These are phyloP conservation scores for Pseudogymnoascus sp. DNA, from an alignment of 2,329 filamentous ascomycete species.

Conservation along the genomic window DNA sequence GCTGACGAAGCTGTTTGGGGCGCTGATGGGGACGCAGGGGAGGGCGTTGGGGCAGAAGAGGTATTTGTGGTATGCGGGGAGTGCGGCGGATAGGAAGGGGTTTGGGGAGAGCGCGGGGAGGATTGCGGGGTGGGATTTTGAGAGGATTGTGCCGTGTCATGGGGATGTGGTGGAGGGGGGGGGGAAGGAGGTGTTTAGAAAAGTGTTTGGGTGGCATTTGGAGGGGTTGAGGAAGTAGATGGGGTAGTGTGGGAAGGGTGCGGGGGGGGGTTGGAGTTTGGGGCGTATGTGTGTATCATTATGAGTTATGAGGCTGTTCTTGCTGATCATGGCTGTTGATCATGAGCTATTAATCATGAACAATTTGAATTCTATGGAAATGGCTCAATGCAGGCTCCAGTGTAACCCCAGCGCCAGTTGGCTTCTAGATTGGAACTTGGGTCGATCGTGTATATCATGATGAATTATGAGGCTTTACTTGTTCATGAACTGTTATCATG, in stretches of 20 bases:
- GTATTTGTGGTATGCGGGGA: conserved; percentile 70
- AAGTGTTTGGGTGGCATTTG: conserved; percentile 79
- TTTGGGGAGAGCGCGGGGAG: conserved; percentile 61
- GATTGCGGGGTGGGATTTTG: conserved; percentile 77
- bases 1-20: conserved; percentile 47
- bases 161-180: conserved; percentile 73
- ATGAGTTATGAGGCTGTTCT: not conserved
- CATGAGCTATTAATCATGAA: not conserved
- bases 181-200: conserved; percentile 67
- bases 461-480: not conserved
- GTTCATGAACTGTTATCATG: not conserved
- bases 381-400: not conserved
- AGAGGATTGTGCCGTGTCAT: conserved; percentile 81
- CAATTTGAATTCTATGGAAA: not conserved
- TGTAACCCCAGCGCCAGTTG: not conserved
- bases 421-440: not conserved
- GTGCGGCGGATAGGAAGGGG: conserved; percentile 49
- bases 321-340: not conserved
- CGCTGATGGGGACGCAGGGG: conserved; percentile 53
- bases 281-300: not conserved
- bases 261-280: not conserved
- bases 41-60: conserved; percentile 66
- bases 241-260: not conserved
- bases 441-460: not conserved
- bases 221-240: conserved; percentile 29